Percentiles rank a stretch among this genome's conserved stretches.
Evolutionary conservation across 371 early-diverging fungal genomes (phyloP).

Genomic region (Edhazardia aedis): DNA sequence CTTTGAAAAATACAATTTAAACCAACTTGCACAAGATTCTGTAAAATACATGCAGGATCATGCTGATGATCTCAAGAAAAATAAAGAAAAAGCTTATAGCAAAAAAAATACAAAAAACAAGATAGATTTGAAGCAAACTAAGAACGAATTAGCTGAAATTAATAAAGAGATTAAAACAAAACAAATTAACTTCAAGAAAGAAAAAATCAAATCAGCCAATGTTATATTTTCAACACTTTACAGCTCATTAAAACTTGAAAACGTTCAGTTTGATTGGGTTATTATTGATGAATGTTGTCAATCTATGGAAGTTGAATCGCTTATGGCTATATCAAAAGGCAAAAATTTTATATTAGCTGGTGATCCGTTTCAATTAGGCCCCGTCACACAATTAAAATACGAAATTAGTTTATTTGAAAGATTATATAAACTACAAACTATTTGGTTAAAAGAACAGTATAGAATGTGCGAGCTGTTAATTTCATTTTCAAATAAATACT

Average conservation of each 20-base stretch:
- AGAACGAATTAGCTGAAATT: too few species aligned
- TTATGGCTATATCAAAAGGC: constrained; percentile 66
- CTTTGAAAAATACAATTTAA: neutral
- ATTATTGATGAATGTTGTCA: constrained; percentile 95
- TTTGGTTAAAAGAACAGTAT: constrained; percentile 51
- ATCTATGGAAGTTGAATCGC: constrained; percentile 64
- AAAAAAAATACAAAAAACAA: neutral
- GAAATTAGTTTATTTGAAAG: constrained; percentile 77
- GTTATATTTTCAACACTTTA: constrained; percentile 32
- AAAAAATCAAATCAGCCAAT: constrained; percentile 22
- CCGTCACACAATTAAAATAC: constrained; percentile 55
- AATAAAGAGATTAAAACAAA: too few species aligned
- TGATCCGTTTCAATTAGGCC: constrained; percentile 74
- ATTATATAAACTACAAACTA: constrained; percentile 66
- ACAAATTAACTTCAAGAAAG: constrained; percentile 13
- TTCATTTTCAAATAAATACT: too few species aligned
- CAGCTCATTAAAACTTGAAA: constrained; percentile 48
- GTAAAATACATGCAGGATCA: too few species aligned
- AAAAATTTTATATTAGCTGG: constrained; percentile 73
- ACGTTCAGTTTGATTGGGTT: constrained; percentile 69
- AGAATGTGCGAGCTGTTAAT: neutral
- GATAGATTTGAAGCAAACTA: neutral
- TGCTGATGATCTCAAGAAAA: too few species aligned
- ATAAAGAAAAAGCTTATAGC: too few species aligned
- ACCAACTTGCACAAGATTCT: neutral